Conservation (phyloP, 805 yeast species). For the Wickerhamomyces canadensis region DNA sequence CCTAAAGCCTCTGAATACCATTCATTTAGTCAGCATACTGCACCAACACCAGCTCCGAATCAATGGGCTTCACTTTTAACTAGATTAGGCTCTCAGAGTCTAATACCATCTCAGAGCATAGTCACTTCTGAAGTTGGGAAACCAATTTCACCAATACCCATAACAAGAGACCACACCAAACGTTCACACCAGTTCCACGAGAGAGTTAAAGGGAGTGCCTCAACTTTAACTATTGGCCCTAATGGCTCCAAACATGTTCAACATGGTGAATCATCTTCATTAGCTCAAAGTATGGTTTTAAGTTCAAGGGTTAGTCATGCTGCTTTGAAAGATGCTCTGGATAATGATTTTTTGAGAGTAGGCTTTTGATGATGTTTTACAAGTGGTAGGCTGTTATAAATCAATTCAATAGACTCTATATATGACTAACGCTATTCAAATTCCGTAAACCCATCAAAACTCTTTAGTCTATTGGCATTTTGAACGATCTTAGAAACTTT, state of each 20-base stretch:
- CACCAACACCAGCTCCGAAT: not conserved
- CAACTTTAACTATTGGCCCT: constrained; percentile 24
- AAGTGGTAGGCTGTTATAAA: too few relatives aligned
- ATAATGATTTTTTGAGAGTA: constrained; percentile 6
- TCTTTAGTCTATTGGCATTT: constrained; percentile 8
- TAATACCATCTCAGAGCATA: constrained; percentile 7
- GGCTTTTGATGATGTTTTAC: too few relatives aligned
- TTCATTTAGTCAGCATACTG: not conserved
- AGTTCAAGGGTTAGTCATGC: constrained; percentile 22
- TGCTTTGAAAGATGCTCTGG: constrained; percentile 22
- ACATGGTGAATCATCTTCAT: constrained; percentile 22
- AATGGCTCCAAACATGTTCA: constrained; percentile 21
- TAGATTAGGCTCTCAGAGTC: constrained; percentile 8
- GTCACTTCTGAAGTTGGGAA: constrained; percentile 20
- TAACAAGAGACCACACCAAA: not conserved
- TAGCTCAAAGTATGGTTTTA: constrained; percentile 16
- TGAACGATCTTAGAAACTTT: constrained; percentile 13
- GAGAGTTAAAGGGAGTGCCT: constrained; percentile 18
- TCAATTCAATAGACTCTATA: too few relatives aligned
- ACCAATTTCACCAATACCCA: constrained; percentile 2
- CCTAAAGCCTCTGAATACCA: not conserved
- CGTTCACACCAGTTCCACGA: constrained; percentile 3
- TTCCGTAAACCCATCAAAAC: constrained; percentile 7
- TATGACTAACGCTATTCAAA: too few relatives aligned
- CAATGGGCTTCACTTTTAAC: constrained; percentile 16